Evolutionary conservation across 177 flowering plant genomes (phyloP).

Genomic region (Tripterygium wilfordii): DNA sequence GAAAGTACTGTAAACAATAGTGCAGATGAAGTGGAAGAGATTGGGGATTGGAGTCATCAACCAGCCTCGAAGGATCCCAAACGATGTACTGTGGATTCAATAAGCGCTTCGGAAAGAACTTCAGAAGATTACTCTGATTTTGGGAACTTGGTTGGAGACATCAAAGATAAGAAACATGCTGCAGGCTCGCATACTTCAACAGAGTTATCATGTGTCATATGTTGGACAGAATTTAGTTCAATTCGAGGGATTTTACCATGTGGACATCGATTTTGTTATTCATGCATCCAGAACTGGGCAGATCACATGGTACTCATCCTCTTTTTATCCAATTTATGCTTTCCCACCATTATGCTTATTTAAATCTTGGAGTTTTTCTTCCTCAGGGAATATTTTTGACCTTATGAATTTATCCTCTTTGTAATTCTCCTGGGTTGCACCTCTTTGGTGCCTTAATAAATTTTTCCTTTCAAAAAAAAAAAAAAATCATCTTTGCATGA

Average conservation of each 20-base stretch:
- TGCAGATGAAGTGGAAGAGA: slow-evolving; percentile 20
- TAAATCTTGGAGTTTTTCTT: no score
- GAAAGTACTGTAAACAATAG: slow-evolving; percentile 7
- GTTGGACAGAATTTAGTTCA: slow-evolving; percentile 83
- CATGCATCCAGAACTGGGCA: slow-evolving; percentile 88
- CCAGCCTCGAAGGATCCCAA: slow-evolving; percentile 12
- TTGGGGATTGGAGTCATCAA: slow-evolving; percentile 9
- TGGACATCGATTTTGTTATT: slow-evolving; percentile 92
- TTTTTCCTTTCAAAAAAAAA: no score
- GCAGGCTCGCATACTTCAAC: slow-evolving; percentile 22
- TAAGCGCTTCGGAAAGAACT: slow-evolving; percentile 6
- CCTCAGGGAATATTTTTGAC: no score
- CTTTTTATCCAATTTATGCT: neutral
- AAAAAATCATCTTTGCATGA: no score
- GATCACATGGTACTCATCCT: slow-evolving; percentile 56
- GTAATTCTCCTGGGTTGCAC: no score
- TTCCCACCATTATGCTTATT: neutral
- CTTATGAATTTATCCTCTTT: no score
- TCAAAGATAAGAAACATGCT: slow-evolving; percentile 9
- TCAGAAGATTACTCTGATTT: slow-evolving; percentile 12
- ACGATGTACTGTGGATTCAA: slow-evolving; percentile 9
- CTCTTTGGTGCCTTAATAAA: no score
- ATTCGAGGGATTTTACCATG: slow-evolving; percentile 82
- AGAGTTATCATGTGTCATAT: slow-evolving; percentile 84
- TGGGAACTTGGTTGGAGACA: slow-evolving; percentile 11